phyloP scores from a whole-genome alignment of 257 asterid genomes.

The Nicotiana benthamiana region DNA sequence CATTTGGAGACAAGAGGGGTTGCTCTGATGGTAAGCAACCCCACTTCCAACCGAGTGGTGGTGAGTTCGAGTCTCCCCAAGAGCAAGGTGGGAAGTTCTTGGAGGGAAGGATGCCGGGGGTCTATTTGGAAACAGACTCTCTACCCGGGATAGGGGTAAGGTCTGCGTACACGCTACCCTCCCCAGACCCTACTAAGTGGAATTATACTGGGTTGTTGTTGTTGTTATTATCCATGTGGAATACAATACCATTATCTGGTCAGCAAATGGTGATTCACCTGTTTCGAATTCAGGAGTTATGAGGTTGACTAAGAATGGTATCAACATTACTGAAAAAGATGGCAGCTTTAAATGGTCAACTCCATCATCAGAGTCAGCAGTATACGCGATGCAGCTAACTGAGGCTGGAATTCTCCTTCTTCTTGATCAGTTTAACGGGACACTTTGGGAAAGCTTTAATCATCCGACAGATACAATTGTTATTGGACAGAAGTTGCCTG shows the following conservation, averaged over 20 bases:
- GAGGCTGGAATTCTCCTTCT: conserved; percentile 55
- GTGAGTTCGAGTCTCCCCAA: no score
- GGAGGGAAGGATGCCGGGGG: no score
- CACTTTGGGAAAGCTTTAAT: conserved; percentile 64
- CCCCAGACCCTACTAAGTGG: no score
- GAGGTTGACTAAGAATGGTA: conserved; percentile 32
- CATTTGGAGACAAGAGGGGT: no score
- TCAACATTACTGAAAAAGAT: conserved; percentile 27
- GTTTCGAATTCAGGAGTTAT: conserved; percentile 35
- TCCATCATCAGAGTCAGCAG: conserved; percentile 23
- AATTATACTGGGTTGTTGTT: no score
- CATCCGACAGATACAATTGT: conserved; percentile 65
- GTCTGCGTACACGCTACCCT: no score
- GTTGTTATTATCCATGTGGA: no score
- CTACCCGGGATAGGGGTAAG: no score
- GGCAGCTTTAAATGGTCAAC: conserved; percentile 51
- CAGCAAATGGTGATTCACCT: conserved; percentile 61
- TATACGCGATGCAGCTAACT: conserved; percentile 32
- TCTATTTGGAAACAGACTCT: no score
- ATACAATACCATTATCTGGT: conserved; percentile 55
- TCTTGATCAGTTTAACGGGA: conserved; percentile 36
- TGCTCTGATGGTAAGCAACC: no score
- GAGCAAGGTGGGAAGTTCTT: no score
- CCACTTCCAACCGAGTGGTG: no score
- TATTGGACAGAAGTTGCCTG: conserved; percentile 39